A percentile compares a stretch with the other conserved stretches of the same genome.
Evolutionary conservation across 208 protist genomes (phyloP).

Genomic region (Acanthamoeba royreba): DNA sequence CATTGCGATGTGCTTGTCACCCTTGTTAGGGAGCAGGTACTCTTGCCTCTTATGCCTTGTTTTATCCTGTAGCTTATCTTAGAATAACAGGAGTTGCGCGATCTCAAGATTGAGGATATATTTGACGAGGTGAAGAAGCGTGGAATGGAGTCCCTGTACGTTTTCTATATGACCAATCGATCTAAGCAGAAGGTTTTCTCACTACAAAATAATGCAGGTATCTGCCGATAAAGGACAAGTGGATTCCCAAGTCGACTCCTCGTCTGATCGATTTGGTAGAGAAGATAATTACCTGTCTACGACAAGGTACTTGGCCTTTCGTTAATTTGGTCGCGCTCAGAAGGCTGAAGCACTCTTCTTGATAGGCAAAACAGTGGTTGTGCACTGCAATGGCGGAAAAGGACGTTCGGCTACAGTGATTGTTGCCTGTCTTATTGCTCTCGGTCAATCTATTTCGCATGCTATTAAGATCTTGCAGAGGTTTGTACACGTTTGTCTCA

Average conservation of each 20-base stretch:
- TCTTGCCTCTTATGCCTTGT: too few relatives aligned
- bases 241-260: slow-evolving; percentile 18
- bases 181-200: not conserved
- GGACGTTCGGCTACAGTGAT: slow-evolving; percentile 5
- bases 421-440: not conserved
- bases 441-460: not conserved
- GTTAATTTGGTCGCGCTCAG: not conserved
- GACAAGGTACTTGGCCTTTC: not conserved
- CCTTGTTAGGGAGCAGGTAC: not conserved
- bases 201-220: too few relatives aligned
- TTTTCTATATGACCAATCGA: not conserved
- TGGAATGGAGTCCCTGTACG: not conserved
- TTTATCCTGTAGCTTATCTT: too few relatives aligned
- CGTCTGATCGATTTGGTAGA: slow-evolving; percentile 1
- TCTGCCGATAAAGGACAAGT: slow-evolving; percentile 47
- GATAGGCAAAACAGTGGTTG: slow-evolving; percentile 28
- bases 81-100: not conserved
- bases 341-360: too few relatives aligned
- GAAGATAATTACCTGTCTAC: not conserved
- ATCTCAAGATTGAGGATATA: not conserved
- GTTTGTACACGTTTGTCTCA: not conserved
- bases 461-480: not conserved
- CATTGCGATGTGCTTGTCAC: slow-evolving; percentile 36
- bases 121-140: slow-evolving; percentile 1
- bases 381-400: slow-evolving; percentile 43